A percentile compares a stretch with the other conserved stretches of the same genome.
phyloP scores from a whole-genome alignment of 805 yeast genomes.

The Saccharomyces jurei region DNA sequence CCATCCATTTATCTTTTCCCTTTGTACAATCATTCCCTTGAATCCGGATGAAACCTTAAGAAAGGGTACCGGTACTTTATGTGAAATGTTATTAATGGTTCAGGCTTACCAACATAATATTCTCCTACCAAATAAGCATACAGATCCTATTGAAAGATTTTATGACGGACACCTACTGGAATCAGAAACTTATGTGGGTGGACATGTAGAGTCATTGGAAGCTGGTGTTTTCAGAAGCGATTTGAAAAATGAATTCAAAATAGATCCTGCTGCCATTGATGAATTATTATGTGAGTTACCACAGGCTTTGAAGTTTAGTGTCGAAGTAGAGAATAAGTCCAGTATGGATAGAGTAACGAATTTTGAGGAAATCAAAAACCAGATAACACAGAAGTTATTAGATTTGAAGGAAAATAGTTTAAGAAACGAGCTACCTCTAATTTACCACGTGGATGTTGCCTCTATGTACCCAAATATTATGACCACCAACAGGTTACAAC shows the following conservation, averaged over 20 bases:
- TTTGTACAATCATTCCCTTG: slow-evolving; percentile 90
- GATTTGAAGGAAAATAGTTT: slow-evolving; percentile 54
- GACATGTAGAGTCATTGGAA: slow-evolving; percentile 94
- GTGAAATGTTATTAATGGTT: slow-evolving; percentile 96
- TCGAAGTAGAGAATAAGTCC: slow-evolving; percentile 71
- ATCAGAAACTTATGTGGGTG: slow-evolving; percentile 97
- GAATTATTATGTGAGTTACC: slow-evolving; percentile 68
- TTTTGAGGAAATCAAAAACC: slow-evolving; percentile 61
- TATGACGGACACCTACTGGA: slow-evolving; percentile 90
- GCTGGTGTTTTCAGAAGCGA: slow-evolving; percentile 97
- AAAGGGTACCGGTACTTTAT: slow-evolving; percentile 96
- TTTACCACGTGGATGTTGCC: slow-evolving; percentile 97
- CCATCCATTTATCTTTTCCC: slow-evolving; percentile 91
- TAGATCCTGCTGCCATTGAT: slow-evolving; percentile 78
- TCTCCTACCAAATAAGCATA: slow-evolving; percentile 84
- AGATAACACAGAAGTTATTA: slow-evolving; percentile 47
- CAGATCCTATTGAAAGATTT: slow-evolving; percentile 89
- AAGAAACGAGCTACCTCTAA: slow-evolving; percentile 71
- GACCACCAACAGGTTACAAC: slow-evolving; percentile 95
- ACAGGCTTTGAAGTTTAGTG: slow-evolving; percentile 69
- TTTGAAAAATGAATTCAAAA: slow-evolving; percentile 59
- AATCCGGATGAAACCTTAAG: slow-evolving; percentile 94
- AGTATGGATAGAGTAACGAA: slow-evolving; percentile 72
- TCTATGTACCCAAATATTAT: slow-evolving; percentile 99
- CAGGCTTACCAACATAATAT: slow-evolving; percentile 80